These are phyloP conservation scores for Schizosaccharomyces lindneri DNA, from an alignment of 805 yeast genomes.

Conservation along the genomic window DNA sequence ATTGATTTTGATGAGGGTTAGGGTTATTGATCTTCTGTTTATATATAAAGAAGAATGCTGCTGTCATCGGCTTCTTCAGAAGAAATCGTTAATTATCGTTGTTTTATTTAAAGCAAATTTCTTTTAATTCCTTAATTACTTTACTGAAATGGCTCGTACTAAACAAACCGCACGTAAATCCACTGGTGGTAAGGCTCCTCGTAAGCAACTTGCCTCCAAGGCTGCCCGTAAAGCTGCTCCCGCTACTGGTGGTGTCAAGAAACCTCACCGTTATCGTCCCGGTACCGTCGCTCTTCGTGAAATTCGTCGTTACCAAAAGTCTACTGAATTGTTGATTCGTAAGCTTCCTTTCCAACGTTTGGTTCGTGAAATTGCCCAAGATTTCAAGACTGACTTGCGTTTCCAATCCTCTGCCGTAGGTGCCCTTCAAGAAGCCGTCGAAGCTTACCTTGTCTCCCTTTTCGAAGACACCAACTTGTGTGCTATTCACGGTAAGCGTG, in stretches of 20 bases:
- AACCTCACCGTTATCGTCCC: slow-evolving; percentile 86
- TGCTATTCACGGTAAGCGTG: slow-evolving; percentile 86
- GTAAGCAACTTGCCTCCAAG: slow-evolving; percentile 75
- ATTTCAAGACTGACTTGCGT: slow-evolving; percentile 65
- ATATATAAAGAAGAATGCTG: too few species aligned
- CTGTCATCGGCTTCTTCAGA: too few species aligned
- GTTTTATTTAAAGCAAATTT: neutral
- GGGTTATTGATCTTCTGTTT: neutral
- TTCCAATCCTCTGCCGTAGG: slow-evolving; percentile 78
- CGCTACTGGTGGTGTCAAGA: slow-evolving; percentile 64
- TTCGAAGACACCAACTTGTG: slow-evolving; percentile 79
- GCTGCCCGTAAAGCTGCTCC: slow-evolving; percentile 81
- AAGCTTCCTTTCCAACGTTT: slow-evolving; percentile 79
- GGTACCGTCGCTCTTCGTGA: slow-evolving; percentile 86
- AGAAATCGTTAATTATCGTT: too few species aligned
- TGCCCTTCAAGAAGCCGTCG: slow-evolving; percentile 76
- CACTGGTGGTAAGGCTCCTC: slow-evolving; percentile 82
- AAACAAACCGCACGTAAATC: slow-evolving; percentile 66
- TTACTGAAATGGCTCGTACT: slow-evolving; percentile 37
- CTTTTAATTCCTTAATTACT: neutral
- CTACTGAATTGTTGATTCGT: slow-evolving; percentile 66
- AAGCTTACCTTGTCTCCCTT: slow-evolving; percentile 65
- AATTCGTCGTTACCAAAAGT: slow-evolving; percentile 77
- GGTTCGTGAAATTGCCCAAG: slow-evolving; percentile 74
- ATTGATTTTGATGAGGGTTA: neutral